Evolutionary conservation across 1,284 basidiomycete species (phyloP).

Genomic region (Puccinia triticina): DNA sequence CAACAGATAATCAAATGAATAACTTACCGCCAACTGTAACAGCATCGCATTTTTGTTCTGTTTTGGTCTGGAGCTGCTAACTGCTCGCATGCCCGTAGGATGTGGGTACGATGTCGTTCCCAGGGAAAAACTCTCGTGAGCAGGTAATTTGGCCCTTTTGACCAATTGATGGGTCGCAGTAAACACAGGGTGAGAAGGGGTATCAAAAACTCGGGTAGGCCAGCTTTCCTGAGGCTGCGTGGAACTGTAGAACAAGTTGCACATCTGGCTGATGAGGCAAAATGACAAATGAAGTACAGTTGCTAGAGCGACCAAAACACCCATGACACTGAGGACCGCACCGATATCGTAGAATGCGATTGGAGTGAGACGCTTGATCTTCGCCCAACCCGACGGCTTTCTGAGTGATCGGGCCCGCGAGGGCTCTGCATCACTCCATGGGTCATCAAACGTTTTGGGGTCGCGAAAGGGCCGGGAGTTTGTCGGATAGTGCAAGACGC

Average conservation of each 20-base stretch:
- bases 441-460: conserved; percentile 38
- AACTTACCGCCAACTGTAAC: conserved; percentile 36
- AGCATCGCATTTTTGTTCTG: background rate
- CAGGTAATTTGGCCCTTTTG: background rate
- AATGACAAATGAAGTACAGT: background rate
- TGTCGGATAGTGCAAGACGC: conserved; percentile 10
- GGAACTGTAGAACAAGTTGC: background rate
- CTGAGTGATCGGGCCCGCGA: background rate
- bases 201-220: background rate
- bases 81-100: background rate
- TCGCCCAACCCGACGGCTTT: background rate
- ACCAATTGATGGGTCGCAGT: background rate
- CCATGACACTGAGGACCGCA: conserved; percentile 13
- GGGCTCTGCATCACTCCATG: conserved; percentile 16
- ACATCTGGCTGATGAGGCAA: background rate
- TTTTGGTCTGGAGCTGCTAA: background rate
- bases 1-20: background rate
- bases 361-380: conserved; percentile 13
- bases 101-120: background rate
- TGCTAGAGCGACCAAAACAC: conserved; percentile 7
- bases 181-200: background rate
- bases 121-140: background rate
- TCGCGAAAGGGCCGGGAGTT: background rate
- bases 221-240: background rate
- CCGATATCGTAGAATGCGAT: conserved; percentile 27